A percentile compares a stretch with the other conserved stretches of the same genome.
Conservation (phyloP, 768 basidiomycete species). For the Naganishia onofrii region DNA sequence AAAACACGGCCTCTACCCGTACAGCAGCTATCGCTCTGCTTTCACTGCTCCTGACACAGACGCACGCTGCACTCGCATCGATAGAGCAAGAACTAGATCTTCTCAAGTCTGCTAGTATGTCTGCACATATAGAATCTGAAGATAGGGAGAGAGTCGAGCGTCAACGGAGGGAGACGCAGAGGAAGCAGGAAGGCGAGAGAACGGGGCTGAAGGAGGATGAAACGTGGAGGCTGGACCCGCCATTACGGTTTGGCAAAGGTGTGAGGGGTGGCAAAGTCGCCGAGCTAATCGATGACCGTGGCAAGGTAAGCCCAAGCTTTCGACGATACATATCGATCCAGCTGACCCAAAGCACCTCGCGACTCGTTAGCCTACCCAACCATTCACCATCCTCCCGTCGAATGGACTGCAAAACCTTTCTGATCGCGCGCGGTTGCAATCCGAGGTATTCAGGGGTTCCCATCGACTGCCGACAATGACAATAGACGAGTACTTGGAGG, state of each 20-base stretch:
- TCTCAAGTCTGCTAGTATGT: conserved; percentile 50
- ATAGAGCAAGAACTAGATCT: conserved; percentile 71
- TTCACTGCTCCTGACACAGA: conserved; percentile 68
- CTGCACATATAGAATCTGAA: conserved; percentile 31
- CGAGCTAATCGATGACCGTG: conserved; percentile 65
- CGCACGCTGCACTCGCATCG: conserved; percentile 66
- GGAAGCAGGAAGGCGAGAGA: conserved; percentile 41
- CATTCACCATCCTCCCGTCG: conserved; percentile 87
- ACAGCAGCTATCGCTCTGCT: conserved; percentile 64
- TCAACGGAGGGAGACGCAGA: conserved; percentile 38
- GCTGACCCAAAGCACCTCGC: conserved; percentile 4
- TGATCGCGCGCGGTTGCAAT: conserved; percentile 71
- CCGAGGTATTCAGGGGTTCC: conserved; percentile 77
- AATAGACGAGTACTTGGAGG: conserved; percentile 87
- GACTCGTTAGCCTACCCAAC: conserved; percentile 68
- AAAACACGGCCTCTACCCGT: conserved; percentile 22
- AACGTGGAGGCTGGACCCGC: conserved; percentile 70
- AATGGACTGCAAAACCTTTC: conserved; percentile 53
- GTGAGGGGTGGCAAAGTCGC: conserved; percentile 57
- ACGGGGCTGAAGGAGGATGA: conserved; percentile 53
- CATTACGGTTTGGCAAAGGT: conserved; percentile 51
- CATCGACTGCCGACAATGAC: conserved; percentile 91
- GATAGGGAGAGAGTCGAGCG: conserved; percentile 50
- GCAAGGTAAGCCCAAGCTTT: conserved; percentile 61
- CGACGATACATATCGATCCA: background rate